phyloP scores from a whole-genome alignment of 129 eudicot genomes.

The Chrysanthemum seticuspe region DNA sequence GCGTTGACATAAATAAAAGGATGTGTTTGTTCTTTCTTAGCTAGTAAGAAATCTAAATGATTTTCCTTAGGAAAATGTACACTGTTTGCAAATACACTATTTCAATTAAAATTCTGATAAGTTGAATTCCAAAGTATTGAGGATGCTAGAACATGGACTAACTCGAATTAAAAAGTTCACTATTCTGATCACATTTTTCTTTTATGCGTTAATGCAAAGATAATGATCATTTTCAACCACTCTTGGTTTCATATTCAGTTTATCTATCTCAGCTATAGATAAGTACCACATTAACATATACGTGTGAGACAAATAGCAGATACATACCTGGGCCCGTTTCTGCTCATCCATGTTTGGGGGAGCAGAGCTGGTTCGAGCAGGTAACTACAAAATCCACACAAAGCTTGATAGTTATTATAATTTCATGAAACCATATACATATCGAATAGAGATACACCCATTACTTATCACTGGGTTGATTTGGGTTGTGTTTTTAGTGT shows the following conservation, averaged over 20 bases:
- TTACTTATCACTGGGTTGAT: background rate
- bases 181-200: too few species aligned
- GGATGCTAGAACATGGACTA: too few species aligned
- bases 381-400: slow-evolving; percentile 52
- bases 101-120: too few species aligned
- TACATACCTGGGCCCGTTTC: slow-evolving; percentile 78
- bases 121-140: too few species aligned
- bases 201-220: too few species aligned
- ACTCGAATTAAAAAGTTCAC: too few species aligned
- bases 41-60: background rate
- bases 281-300: background rate
- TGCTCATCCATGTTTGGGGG: slow-evolving; percentile 91
- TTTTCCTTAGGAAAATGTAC: background rate
- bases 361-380: slow-evolving; percentile 91
- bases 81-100: background rate
- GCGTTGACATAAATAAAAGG: background rate
- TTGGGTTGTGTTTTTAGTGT: too few species aligned
- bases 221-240: too few species aligned
- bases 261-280: background rate
- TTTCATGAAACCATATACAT: background rate
- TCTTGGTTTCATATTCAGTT: too few species aligned
- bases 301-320: slow-evolving; percentile 5
- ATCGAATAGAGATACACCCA: background rate
- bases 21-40: background rate
- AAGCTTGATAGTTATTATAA: background rate